Evolutionary conservation across 2,329 filamentous ascomycete species (phyloP), one percentile per base, ranked within the genome.

Genomic region (Fusarium austroafricanum): DNA sequence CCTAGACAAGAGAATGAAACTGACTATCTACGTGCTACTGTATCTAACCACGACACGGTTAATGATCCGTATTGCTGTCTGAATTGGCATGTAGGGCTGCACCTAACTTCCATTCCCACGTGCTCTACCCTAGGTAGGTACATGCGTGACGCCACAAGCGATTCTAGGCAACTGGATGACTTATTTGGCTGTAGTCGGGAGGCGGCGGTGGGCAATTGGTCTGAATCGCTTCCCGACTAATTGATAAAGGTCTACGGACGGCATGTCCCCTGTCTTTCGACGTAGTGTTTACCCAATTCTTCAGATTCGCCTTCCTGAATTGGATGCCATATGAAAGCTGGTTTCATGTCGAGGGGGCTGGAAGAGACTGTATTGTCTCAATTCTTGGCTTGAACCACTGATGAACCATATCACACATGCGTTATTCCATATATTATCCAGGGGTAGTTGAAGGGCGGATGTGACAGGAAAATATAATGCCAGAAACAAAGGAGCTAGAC

Each of bases 1-100:
- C 29, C 31, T 35, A 26, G 49, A 33, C 28, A 42, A 10, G 44
- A 44, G 26, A 47, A 59, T 64, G 61, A 65, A 64, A 65, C 61
- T 40, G 29, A 52, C 61, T 59, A 64, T 49, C 31, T 40, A 5
- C 18, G 35, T 35, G 37, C 60, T 51, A 59, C 23, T 18, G 11
- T 26, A 21, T 65, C 60, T 65, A 65, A 38, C 53, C 52, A 42
- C 33, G 64, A 64, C 52, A 20, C 54, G 40, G 60, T 52, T 44
- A 64, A 64, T 49, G 46, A 49, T 57, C 58, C 60, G 58, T 20
- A 31, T 45, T 44, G 15, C 62, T 44, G 15, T 62, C 47, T 56
- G 21, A 38, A 35, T 37, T 54, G 10, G 33, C 38, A 46, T 56
- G 52, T 64, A 65, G 45, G 60, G 61, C 61, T 64, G 60, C 52